A percentile compares a stretch with the other conserved stretches of the same genome.
phyloP scores from a whole-genome alignment of 208 protist species.

The Wallacemonas sp. region DNA sequence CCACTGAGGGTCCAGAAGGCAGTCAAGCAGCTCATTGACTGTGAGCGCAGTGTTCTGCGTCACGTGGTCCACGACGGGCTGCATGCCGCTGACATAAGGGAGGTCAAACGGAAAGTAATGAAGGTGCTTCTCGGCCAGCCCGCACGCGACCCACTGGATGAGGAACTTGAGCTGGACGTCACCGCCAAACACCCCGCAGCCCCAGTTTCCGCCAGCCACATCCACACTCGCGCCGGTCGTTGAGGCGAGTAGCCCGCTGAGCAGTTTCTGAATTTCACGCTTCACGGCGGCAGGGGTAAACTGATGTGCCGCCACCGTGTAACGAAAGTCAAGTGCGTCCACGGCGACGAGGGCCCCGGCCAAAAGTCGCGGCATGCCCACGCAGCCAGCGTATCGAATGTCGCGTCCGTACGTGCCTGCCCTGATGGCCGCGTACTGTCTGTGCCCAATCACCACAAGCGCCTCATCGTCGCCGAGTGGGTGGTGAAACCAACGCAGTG shows the following conservation, averaged over 20 bases:
- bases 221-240: not conserved
- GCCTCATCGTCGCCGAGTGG: conserved; percentile 41
- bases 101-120: conserved; percentile 45
- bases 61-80: not conserved
- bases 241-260: conserved; percentile 9
- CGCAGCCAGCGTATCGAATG: conserved; percentile 25
- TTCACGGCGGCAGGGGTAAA: conserved; percentile 8
- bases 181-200: conserved; percentile 79
- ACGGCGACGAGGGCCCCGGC: conserved; percentile 23
- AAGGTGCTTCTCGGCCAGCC: conserved; percentile 17
- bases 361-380: not conserved
- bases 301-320: conserved; percentile 2
- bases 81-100: not conserved
- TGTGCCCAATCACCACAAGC: conserved; percentile 30
- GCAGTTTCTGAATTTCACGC: conserved; percentile 22
- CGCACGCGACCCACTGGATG: conserved; percentile 59
- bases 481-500: conserved; percentile 33
- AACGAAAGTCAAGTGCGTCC: conserved; percentile 35
- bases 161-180: conserved; percentile 63
- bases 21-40: not conserved
- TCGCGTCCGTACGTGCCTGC: conserved; percentile 37
- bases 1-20: not conserved
- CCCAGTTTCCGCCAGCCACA: conserved; percentile 71
- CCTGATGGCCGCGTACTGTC: conserved; percentile 19
- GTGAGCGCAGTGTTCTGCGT: not conserved